Evolutionary conservation across 768 basidiomycete genomes (phyloP).

Genomic region (Dendrothele bispora): DNA sequence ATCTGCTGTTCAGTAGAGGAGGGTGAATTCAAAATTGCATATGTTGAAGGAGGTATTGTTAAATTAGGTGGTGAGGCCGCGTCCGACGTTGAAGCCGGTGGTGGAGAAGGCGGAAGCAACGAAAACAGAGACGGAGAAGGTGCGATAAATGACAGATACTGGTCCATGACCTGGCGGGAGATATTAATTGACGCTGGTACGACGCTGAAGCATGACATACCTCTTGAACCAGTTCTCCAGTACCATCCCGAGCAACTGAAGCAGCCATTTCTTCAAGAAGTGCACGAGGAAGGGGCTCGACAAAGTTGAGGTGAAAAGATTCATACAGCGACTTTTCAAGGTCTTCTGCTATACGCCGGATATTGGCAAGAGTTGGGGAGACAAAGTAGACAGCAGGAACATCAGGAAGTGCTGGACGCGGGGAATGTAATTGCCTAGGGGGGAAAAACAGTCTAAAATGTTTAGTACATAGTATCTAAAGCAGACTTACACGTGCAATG

Average conservation of each 20-base stretch:
- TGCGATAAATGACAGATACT: conserved; percentile 94
- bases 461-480: conserved; percentile 6
- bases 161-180: conserved; percentile 77
- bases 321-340: conserved; percentile 88
- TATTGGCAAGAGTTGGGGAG: conserved; percentile 82
- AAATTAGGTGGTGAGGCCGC: conserved; percentile 34
- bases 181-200: conserved; percentile 15
- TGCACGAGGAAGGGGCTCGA: conserved; percentile 85
- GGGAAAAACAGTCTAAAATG: conserved; percentile 7
- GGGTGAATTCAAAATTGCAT: conserved; percentile 88
- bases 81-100: conserved; percentile 31
- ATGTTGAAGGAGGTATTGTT: conserved; percentile 56
- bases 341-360: conserved; percentile 91
- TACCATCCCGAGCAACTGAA: conserved; percentile 80
- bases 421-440: conserved; percentile 83
- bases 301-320: conserved; percentile 92
- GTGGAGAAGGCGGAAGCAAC: conserved; percentile 61
- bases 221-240: conserved; percentile 79
- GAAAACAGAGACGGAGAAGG: conserved; percentile 94
- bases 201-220: conserved; percentile 35
- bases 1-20: conserved; percentile 87
- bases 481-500: conserved; percentile 87
- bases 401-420: conserved; percentile 86
- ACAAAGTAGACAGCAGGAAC: conserved; percentile 98
- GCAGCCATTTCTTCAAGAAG: conserved; percentile 93